Conservation (phyloP, 2,329 filamentous ascomycete species). For the Exophiala bonariae region DNA sequence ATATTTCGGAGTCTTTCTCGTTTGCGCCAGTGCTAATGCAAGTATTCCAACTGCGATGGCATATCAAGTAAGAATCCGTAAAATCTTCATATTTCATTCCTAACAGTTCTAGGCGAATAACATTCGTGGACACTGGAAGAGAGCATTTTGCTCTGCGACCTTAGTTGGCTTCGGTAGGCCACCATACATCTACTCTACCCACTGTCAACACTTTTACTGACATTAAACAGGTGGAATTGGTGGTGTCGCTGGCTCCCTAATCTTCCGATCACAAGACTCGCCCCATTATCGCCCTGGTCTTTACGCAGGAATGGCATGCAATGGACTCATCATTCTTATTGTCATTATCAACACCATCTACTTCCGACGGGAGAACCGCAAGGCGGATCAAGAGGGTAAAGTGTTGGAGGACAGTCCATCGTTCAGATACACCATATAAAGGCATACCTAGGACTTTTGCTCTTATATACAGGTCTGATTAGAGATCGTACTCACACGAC, state of each 20-base stretch:
- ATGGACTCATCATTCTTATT: constrained; percentile 57
- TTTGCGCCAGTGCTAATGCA: constrained; percentile 70
- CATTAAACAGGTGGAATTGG: constrained; percentile 65
- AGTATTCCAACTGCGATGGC: constrained; percentile 74
- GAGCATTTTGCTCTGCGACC: constrained; percentile 73
- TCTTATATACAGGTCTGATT: too few species aligned
- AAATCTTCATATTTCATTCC: neutral
- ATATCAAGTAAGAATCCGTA: constrained; percentile 58
- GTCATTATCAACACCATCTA: constrained; percentile 54
- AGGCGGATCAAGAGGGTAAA: constrained; percentile 47
- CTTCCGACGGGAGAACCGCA: constrained; percentile 54
- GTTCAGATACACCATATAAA: constrained; percentile 40
- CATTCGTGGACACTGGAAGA: constrained; percentile 83
- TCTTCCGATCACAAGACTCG: constrained; percentile 58
- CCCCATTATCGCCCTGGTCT: constrained; percentile 36
- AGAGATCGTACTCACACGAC: too few species aligned
- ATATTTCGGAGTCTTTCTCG: constrained; percentile 73
- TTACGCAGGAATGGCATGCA: constrained; percentile 40
- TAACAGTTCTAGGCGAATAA: constrained; percentile 62
- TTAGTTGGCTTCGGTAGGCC: constrained; percentile 67
- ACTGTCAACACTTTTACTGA: too few species aligned
- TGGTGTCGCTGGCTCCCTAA: constrained; percentile 70
- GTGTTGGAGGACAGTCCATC: constrained; percentile 49
- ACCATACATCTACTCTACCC: constrained; percentile 31
- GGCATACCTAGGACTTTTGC: neutral